Base-by-base conservation (phyloP, 2,329 filamentous ascomycete species). In the Didymella pinodella region DNA sequence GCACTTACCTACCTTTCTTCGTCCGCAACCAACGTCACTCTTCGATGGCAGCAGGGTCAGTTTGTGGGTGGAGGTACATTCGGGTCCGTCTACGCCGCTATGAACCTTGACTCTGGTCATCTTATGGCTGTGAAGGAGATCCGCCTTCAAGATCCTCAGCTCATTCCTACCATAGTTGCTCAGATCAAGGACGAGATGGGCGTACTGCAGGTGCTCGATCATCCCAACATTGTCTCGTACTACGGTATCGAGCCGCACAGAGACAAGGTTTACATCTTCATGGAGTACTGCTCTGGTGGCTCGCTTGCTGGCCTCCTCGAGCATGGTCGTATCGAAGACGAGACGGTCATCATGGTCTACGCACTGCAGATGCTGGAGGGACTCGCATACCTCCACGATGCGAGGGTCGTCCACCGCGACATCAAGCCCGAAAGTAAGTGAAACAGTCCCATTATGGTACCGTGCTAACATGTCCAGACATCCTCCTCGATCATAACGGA, bases 241-340 rank as follows among this genome's bases (percentile, higher is more conserved):
- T 95, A 95, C 73, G 95, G 95, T 58, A 98, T 99, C 71, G 95
- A 99, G 77, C 95, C 97, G 2, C 95, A 99, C 78, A 88, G 95
- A 63, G 95, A 99, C 82, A 95, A 97, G 74, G 95, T 99, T n/a
- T 99, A 98, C 78, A 97, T 99, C 67, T 99, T 99, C 76, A 99
- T 99, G 95, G 95, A 99, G 78, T 98, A 96, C 78, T 99, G 95
- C 77, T 96, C 93, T 4, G 94, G 95, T 50, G 95, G 95, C 20
- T 98, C 94, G 16, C 83, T 99, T 48, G 93, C 95, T 41, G 90
- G 87, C 49, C 81, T 99, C 51, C 83, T 99, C 41, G 95, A 99
- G 76, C 94, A 99, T 73, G 95, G 95, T 12, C 90, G 95, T 40
- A 97, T 99, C 64, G 95, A 97, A 80, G 96, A 98, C 73, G 95